Evolutionary conservation across 2,329 filamentous ascomycete genomes (phyloP).

Genomic region (Paecilomyces sp.): DNA sequence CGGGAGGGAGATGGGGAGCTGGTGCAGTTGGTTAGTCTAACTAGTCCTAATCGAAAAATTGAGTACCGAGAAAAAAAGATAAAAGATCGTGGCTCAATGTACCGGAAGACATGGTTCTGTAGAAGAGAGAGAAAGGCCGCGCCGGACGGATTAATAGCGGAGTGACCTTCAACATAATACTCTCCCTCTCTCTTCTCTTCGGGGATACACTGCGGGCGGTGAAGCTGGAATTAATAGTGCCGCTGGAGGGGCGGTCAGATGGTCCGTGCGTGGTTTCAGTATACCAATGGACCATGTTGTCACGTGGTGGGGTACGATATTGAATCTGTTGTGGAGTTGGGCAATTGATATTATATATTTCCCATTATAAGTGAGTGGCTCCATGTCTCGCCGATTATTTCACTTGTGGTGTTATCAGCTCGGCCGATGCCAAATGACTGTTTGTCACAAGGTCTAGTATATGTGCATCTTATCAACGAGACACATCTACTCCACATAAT

Average conservation of each 20-base stretch:
- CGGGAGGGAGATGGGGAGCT: neutral
- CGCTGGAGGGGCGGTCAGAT: neutral
- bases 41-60: neutral
- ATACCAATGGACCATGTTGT: neutral
- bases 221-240: neutral
- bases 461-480: too few relatives aligned
- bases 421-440: too few relatives aligned
- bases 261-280: neutral
- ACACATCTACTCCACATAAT: too few relatives aligned
- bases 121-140: neutral
- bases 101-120: neutral
- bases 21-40: neutral
- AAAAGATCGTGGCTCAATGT: constrained; percentile 1
- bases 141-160: neutral
- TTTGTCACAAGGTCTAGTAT: too few relatives aligned
- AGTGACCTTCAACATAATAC: neutral
- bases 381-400: too few relatives aligned
- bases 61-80: neutral
- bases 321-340: too few relatives aligned
- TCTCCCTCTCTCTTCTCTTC: neutral
- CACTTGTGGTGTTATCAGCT: too few relatives aligned
- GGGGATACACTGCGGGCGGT: neutral
- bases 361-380: too few relatives aligned
- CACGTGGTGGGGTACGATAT: too few relatives aligned
- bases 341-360: too few relatives aligned